Evolutionary conservation across 2,329 filamentous ascomycete genomes (phyloP), one percentile per base, ranked within the genome.

Genomic region (Trichoderma lentiforme): DNA sequence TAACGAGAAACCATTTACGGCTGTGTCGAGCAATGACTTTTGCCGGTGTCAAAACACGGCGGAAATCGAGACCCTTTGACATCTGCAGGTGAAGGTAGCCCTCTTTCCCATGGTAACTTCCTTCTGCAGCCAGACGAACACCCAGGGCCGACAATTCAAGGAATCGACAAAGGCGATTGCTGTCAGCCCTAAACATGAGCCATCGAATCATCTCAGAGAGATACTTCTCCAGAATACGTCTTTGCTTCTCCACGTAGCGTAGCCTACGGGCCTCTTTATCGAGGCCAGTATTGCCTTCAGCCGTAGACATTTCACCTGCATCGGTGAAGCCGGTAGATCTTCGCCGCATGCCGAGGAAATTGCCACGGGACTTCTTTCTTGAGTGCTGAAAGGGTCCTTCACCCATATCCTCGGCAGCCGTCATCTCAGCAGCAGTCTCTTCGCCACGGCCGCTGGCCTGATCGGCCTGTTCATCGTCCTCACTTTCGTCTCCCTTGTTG

Each of bases 91-190:
- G 91, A 75, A 99, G 86, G 79, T 93, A 95, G 18, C 96, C 97
- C 82, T 99, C 97, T 81, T 99, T 99, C 72, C 96, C 97, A 79
- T 99, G 96, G 77, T 98, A 98, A 77, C 95, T 97, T 32, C 94
- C 95, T 81, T 99, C 97, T 0, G 95, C 94, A 28, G 96, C 96
- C 64, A 99, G 88, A 62, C 97, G 91, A 64, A 99, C 94, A 26
- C 96, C 96, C 6, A 99, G 86, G 0, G 97, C 95, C 24, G 96
- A 99, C 9, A 99, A 85, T 80, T 99, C 96, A 2, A 99, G 85
- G 80, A 99, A 99, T 75, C 97, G 96, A 83, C 96, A 99, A 4
- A 99, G 86, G 11, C 96, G 90, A 78, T 98, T 98, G 82, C 94
- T 98, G 81, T 98, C 95, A 7, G 96, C 91, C 60, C 95, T 90